phyloP scores from a whole-genome alignment of 2,329 filamentous ascomycete species.

The Aspergillus transmontanensis region DNA sequence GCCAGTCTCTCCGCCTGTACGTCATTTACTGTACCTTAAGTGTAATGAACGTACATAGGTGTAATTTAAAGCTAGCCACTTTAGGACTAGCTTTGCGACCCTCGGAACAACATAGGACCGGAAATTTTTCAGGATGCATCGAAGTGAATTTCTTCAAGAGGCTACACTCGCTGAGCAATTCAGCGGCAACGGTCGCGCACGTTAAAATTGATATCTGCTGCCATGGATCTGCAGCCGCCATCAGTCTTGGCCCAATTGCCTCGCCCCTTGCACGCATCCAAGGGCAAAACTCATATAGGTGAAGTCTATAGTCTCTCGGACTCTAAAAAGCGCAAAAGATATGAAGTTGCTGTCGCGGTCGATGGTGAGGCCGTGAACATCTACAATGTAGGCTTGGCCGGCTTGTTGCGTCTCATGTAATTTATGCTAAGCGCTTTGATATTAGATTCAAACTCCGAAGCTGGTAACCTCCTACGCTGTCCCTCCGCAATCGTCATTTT shows the following conservation, averaged over 20 bases:
- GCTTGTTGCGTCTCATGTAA: background rate
- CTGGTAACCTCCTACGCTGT: conserved; percentile 63
- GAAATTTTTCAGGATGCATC: conserved; percentile 39
- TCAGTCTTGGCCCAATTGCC: conserved; percentile 50
- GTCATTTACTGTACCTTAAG: conserved; percentile 20
- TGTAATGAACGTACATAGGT: background rate
- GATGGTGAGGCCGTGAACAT: conserved; percentile 65
- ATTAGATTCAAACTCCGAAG: conserved; percentile 62
- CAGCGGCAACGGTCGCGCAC: conserved; percentile 18
- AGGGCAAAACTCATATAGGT: conserved; percentile 44
- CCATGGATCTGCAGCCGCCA: conserved; percentile 49
- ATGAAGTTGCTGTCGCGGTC: conserved; percentile 61
- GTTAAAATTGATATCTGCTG: conserved; percentile 6
- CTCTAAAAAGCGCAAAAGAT: conserved; percentile 62
- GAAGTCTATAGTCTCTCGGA: conserved; percentile 57
- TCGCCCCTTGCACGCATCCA: conserved; percentile 43
- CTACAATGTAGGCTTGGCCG: conserved; percentile 56
- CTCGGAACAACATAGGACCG: conserved; percentile 34
- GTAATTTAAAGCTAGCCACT: background rate
- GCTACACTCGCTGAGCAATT: conserved; percentile 1
- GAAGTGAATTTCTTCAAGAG: conserved; percentile 22
- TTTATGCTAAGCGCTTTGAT: background rate
- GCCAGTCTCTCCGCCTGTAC: conserved; percentile 13
- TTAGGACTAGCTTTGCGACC: conserved; percentile 6
- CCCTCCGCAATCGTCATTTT: conserved; percentile 61